Evolutionary conservation across 2,329 filamentous ascomycete species (phyloP).

Genomic region (Fusarium austroafricanum): DNA sequence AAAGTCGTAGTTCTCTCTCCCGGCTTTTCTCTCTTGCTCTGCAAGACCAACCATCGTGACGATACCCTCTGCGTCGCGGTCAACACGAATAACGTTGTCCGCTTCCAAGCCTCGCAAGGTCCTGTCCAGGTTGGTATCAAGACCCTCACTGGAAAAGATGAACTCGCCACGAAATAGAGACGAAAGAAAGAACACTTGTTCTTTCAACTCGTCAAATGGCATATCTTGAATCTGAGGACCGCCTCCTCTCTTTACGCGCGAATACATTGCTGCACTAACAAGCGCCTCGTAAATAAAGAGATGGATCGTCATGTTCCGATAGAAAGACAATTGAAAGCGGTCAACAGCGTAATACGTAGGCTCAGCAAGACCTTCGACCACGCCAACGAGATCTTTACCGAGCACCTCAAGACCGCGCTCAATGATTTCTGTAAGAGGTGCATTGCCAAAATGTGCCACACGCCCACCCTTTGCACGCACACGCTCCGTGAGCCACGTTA

Average conservation of each 20-base stretch:
- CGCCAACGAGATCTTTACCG: constrained; percentile 87
- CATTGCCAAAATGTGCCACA: constrained; percentile 90
- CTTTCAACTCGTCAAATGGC: constrained; percentile 75
- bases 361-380: constrained; percentile 82
- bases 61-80: constrained; percentile 64
- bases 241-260: constrained; percentile 89
- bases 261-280: constrained; percentile 91
- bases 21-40: constrained; percentile 78
- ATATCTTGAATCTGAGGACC: constrained; percentile 84
- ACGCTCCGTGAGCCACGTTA: constrained; percentile 88
- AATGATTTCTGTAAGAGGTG: constrained; percentile 83
- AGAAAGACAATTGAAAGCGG: constrained; percentile 96
- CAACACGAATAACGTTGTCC: constrained; percentile 80
- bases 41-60: constrained; percentile 80
- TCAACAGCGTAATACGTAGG: constrained; percentile 96
- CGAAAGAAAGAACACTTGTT: constrained; percentile 89
- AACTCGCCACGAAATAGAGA: constrained; percentile 96
- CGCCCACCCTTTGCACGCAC: constrained; percentile 88
- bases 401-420: constrained; percentile 92
- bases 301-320: constrained; percentile 99
- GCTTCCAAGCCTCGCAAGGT: constrained; percentile 81
- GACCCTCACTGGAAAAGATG: constrained; percentile 90
- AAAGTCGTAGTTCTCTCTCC: constrained; percentile 96
- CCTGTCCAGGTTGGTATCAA: constrained; percentile 82
- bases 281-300: constrained; percentile 94